Evolutionary conservation across 1,139 yeast genomes (phyloP), one percentile per base, ranked within the genome.

Genomic region (Pichia sp.): DNA sequence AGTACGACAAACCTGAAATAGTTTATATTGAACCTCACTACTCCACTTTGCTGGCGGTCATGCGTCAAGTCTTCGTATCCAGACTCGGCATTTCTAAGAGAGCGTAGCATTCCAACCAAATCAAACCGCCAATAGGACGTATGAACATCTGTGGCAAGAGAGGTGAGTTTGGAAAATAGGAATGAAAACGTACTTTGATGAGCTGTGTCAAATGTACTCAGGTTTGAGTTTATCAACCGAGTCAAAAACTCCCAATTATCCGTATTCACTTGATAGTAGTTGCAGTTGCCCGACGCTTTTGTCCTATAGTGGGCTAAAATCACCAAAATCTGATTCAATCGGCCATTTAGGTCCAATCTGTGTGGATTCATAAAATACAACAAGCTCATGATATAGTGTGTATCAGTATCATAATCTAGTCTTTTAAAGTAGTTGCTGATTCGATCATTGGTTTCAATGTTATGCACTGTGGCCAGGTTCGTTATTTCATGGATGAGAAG

Each of bases 81-180:
- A 1, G 48, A 47, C 46, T 54, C 54, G 15, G 54, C 54, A 46
- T 54, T 54, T 15, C 52, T 51, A 16, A 54, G 31, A 19, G 8
- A 15, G 23, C 54, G 32, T 8, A 54, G 34, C 54, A 54, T 51
- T n/a, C 45, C 50, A 36, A 54, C 32, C 13, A 54, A 16, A 19
- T 51, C 36, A 23, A 40, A 46, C 4, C 40, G 26, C 5, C 19
- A 3, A 26, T 54, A 54, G 1, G 31, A 29, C 2, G 40, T n/a
- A 16, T 54, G 41, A 11, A 54, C 50, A 5, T 45, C n/a, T 7
- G 36, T 49, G 11, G 51, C 42, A 1, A 54, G 16, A 2, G 15
- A n/a, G 7, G 40, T 42, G 8, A 55, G 13, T 8, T 40, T 47
- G 10, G 29, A 13, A 11, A 50, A 54, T 5, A 42, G 16, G 11